Conservation (phyloP, 805 yeast genomes). For the Hanseniaspora pseudoguilliermondii region DNA sequence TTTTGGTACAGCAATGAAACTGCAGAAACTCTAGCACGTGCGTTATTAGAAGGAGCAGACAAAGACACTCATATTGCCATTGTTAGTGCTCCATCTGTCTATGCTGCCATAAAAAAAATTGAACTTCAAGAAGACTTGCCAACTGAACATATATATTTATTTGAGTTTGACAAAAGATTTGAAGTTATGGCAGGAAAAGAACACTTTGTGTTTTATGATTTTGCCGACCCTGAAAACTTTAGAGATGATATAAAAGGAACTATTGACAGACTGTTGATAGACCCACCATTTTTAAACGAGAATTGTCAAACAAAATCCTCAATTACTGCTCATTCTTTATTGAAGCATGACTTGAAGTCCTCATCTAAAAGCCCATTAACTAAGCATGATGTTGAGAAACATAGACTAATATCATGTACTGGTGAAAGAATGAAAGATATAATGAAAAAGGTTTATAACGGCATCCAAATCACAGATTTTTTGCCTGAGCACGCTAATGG, state of each 20-base stretch:
- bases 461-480: conserved; percentile 49
- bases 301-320: conserved; percentile 70
- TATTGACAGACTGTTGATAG: conserved; percentile 62
- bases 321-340: conserved; percentile 47
- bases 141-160: conserved; percentile 54
- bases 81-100: conserved; percentile 85
- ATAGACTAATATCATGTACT: conserved; percentile 60
- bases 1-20: conserved; percentile 79
- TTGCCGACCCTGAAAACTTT: conserved; percentile 50
- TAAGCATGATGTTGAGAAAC: conserved; percentile 30
- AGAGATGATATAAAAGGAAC: conserved; percentile 45
- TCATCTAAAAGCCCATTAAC: conserved; percentile 22
- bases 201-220: conserved; percentile 64
- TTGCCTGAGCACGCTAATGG: conserved; percentile 76
- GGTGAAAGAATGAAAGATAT: conserved; percentile 75
- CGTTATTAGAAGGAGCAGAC: conserved; percentile 65
- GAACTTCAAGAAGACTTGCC: conserved; percentile 40
- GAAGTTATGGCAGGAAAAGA: conserved; percentile 54
- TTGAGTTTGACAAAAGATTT: conserved; percentile 73
- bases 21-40: conserved; percentile 54
- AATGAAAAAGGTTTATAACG: conserved; percentile 53
- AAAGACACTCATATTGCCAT: conserved; percentile 57
- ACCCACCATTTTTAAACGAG: conserved; percentile 76
- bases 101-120: conserved; percentile 59
- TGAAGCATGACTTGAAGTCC: conserved; percentile 30